Evolutionary conservation across 2,329 filamentous ascomycete species (phyloP).

Genomic region (Ophiostoma sp.): DNA sequence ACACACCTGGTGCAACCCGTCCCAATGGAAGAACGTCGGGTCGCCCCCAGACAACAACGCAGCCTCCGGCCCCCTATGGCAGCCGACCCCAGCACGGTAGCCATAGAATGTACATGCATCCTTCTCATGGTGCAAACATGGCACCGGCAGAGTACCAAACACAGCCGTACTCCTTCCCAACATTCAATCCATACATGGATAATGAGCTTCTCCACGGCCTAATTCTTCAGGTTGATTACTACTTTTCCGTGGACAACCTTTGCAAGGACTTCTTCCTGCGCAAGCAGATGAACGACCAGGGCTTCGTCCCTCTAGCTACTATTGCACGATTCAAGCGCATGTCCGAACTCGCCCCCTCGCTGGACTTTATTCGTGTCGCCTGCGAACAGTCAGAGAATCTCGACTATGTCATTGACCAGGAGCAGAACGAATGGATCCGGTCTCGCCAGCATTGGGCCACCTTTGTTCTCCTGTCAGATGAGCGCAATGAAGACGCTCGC

Average conservation of each 20-base stretch:
- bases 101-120: slow-evolving; percentile 31
- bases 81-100: slow-evolving; percentile 22
- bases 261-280: slow-evolving; percentile 89
- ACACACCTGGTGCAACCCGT: background rate
- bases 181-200: slow-evolving; percentile 22
- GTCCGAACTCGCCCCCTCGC: slow-evolving; percentile 64
- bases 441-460: slow-evolving; percentile 70
- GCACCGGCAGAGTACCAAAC: slow-evolving; percentile 26
- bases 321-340: slow-evolving; percentile 85
- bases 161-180: slow-evolving; percentile 16
- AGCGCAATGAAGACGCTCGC: slow-evolving; percentile 68
- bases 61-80: slow-evolving; percentile 6
- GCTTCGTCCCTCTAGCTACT: slow-evolving; percentile 75
- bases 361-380: slow-evolving; percentile 67
- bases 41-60: slow-evolving; percentile 22
- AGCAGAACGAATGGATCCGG: slow-evolving; percentile 73
- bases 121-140: slow-evolving; percentile 12
- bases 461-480: slow-evolving; percentile 67
- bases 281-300: slow-evolving; percentile 89
- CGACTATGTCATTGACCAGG: slow-evolving; percentile 69
- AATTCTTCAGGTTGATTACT: slow-evolving; percentile 69
- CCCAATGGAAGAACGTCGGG: slow-evolving; percentile 8
- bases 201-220: slow-evolving; percentile 38
- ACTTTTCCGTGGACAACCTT: slow-evolving; percentile 93
- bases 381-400: slow-evolving; percentile 67